Evolutionary conservation across 805 yeast genomes (phyloP), one percentile per base, ranked within the genome.

Genomic region (Saccharomyces eubayanus): DNA sequence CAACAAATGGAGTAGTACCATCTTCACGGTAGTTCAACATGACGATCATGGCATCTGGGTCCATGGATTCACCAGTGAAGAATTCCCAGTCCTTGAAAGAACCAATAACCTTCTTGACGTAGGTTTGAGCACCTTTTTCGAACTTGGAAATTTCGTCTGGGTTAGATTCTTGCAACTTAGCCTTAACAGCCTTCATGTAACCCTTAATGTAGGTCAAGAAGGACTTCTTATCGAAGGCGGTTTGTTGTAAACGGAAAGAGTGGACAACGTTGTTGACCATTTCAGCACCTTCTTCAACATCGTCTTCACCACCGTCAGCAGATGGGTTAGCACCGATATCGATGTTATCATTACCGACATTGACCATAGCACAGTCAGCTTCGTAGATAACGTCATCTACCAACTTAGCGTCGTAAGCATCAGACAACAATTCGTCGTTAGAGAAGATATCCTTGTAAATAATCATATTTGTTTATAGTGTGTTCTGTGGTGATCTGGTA

Each of bases 311-410:
- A 65, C 80, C 98, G 79, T 94, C 99, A 65, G 98, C 97, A 69
- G 97, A 89, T 72, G 99, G 97, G 86, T 94, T 94, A 71, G 96
- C 99, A 79, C 99, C 99, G 75, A 94, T 94, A 77, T 94, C 98
- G 67, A 94, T 84, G 72, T 94, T 94, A 70, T 83, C 97, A 72
- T 89, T 87, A 74, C 82, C 84, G 69, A 94, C 89, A 69, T 79
- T 85, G 75, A 94, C 83, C 94, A 90, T 84, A 69, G 82, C 78
- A 79, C 97, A 90, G 85, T 94, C 89, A 64, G 96, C 98, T 82
- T 94, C 99, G 82, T 81, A 89, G 74, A 94, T 89, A 69, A 81
- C 98, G 63, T 81, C 88, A 70, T 88, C 96, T 63, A 94, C 97
- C 74, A 77, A 78, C 72, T 79, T 85, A 74, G 82, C 72, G 76